A percentile compares a stretch with the other conserved stretches of the same genome.
Conservation (phyloP, 139 green algal genomes). For the Tetraselmis striata region DNA sequence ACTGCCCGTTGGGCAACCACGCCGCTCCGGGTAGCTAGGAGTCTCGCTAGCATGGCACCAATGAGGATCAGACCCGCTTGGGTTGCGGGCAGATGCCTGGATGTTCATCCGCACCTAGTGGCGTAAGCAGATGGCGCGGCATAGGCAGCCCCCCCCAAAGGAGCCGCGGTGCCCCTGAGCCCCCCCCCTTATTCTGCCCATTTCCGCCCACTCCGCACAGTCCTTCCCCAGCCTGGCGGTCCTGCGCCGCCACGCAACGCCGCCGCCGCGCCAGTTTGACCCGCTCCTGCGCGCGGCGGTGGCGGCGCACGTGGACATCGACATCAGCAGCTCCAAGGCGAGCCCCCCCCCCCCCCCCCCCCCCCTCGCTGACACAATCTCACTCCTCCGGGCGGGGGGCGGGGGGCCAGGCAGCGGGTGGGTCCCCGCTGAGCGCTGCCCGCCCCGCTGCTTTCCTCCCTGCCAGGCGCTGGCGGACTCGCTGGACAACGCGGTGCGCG, state of each 20-base stretch:
- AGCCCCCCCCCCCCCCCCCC: no score
- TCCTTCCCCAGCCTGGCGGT: constrained; percentile 67
- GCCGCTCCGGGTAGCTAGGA: no score
- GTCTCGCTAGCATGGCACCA: no score
- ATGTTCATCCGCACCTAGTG: not conserved
- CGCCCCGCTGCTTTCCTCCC: constrained; percentile 29
- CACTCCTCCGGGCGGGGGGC: not conserved
- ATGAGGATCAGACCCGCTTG: no score
- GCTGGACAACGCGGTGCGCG: constrained; percentile 65
- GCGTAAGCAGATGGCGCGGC: not conserved
- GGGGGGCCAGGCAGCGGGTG: not conserved
- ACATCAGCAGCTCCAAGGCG: not conserved
- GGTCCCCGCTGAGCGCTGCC: not conserved
- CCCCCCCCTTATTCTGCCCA: not conserved
- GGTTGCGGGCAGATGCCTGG: not conserved
- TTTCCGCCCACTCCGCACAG: not conserved
- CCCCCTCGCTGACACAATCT: no score
- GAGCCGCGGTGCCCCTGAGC: not conserved
- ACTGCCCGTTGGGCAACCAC: no score
- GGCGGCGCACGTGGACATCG: not conserved
- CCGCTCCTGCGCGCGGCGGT: constrained; percentile 29
- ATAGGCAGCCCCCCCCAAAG: not conserved
- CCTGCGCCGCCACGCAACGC: constrained; percentile 73
- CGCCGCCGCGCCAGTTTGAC: constrained; percentile 65
- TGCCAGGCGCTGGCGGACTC: constrained; percentile 57